Conservation (phyloP, 2,329 filamentous ascomycete species). For the Epichloe gansuensis region DNA sequence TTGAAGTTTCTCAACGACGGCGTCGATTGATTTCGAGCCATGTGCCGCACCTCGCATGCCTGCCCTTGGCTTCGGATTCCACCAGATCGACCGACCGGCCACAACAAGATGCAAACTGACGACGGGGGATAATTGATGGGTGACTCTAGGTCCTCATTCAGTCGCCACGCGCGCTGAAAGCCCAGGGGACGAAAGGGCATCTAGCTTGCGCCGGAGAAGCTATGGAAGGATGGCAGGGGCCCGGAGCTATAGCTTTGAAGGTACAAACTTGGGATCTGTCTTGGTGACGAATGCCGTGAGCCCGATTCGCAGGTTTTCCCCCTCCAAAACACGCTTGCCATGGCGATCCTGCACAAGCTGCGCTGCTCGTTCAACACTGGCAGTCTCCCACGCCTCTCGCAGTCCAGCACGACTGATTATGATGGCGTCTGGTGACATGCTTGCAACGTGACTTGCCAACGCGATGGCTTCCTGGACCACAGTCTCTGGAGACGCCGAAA, state of each 20-base stretch:
- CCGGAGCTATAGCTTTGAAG: constrained; percentile 29
- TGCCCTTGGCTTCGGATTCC: too few relatives aligned
- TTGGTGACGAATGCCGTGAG: constrained; percentile 38
- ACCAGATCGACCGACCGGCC: too few relatives aligned
- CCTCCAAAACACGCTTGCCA: constrained; percentile 23
- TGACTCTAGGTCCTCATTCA: too few relatives aligned
- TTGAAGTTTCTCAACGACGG: too few relatives aligned
- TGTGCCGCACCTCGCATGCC: too few relatives aligned
- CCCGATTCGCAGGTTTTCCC: constrained; percentile 36
- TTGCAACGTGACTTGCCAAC: constrained; percentile 22
- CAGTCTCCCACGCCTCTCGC: constrained; percentile 26
- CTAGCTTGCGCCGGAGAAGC: too few relatives aligned
- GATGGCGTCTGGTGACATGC: constrained; percentile 23
- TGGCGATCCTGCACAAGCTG: constrained; percentile 30
- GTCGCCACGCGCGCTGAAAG: too few relatives aligned
- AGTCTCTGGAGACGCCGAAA: constrained; percentile 25
- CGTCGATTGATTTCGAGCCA: too few relatives aligned
- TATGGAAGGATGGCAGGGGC: too few relatives aligned
- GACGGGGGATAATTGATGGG: too few relatives aligned
- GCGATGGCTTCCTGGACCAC: constrained; percentile 24
- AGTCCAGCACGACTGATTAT: constrained; percentile 27
- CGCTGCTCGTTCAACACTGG: constrained; percentile 25
- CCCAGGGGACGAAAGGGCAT: too few relatives aligned
- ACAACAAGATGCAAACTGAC: too few relatives aligned
- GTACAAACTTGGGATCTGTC: constrained; percentile 33